These are phyloP conservation scores for Lipomyces sp. DNA, from an alignment of 805 yeast species.

Conservation along the genomic window DNA sequence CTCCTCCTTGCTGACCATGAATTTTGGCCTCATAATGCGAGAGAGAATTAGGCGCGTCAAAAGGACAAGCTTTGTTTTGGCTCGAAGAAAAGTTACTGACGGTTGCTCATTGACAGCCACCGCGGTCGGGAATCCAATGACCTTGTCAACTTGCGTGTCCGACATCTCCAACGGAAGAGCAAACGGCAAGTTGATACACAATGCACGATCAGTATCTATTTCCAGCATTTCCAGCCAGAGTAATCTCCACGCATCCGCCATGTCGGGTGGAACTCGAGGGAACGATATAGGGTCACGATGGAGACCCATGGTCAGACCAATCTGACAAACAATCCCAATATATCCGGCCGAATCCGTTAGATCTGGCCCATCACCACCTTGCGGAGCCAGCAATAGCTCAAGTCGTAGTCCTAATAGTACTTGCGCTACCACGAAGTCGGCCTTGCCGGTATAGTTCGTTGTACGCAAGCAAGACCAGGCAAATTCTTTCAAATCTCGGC, in stretches of 20 bases:
- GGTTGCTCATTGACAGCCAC: slow-evolving; percentile 26
- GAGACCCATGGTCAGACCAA: slow-evolving; percentile 41
- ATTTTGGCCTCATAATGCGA: slow-evolving; percentile 13
- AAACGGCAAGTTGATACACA: slow-evolving; percentile 35
- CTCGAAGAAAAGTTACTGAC: slow-evolving; percentile 19
- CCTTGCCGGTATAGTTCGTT: slow-evolving; percentile 25
- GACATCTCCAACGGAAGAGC: slow-evolving; percentile 26
- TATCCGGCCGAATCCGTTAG: slow-evolving; percentile 33
- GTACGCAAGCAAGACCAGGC: slow-evolving; percentile 30
- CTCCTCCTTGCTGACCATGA: slow-evolving; percentile 13
- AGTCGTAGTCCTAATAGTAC: slow-evolving; percentile 39
- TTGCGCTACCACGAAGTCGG: slow-evolving; percentile 28
- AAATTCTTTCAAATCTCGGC: slow-evolving; percentile 16
- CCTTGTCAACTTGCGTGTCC: slow-evolving; percentile 23
- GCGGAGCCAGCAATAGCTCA: slow-evolving; percentile 33
- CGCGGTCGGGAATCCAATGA: slow-evolving; percentile 8
- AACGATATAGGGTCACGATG: slow-evolving; percentile 42
- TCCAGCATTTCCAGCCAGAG: slow-evolving; percentile 40
- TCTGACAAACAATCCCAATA: slow-evolving; percentile 37
- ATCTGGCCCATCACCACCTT: slow-evolving; percentile 38
- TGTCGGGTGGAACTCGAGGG: slow-evolving; percentile 32
- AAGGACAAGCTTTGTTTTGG: slow-evolving; percentile 18
- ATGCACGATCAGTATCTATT: slow-evolving; percentile 37
- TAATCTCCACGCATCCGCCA: slow-evolving; percentile 38
- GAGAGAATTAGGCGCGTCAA: slow-evolving; percentile 24